Evolutionary conservation across 2,329 filamentous ascomycete species (phyloP).

Genomic region (Cordyceps pruinosa): DNA sequence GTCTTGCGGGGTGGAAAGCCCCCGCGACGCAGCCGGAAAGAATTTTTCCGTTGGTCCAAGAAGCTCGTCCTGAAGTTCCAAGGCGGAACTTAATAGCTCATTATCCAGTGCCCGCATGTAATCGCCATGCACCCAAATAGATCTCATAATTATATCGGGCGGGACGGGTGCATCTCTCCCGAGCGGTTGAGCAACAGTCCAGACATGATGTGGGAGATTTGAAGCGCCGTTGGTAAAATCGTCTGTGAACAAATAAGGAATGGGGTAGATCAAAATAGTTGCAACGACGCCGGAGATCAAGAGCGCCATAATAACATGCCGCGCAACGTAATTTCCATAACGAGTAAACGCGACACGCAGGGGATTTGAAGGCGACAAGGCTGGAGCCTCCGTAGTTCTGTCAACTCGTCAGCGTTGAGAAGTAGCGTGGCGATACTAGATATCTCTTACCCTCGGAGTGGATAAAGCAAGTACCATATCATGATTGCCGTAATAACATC

Average conservation of each 20-base stretch:
- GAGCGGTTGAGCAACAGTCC: conserved; percentile 66
- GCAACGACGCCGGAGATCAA: conserved; percentile 67
- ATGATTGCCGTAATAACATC: conserved; percentile 28
- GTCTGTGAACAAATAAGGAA: conserved; percentile 66
- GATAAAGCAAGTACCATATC: conserved; percentile 75
- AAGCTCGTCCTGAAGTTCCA: conserved; percentile 64
- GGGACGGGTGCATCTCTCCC: conserved; percentile 41
- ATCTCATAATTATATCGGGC: conserved; percentile 73
- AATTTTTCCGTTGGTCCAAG: conserved; percentile 55
- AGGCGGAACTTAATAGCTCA: conserved; percentile 56
- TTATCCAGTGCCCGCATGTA: conserved; percentile 70
- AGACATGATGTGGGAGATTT: conserved; percentile 70
- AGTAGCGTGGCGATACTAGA: conserved; percentile 4
- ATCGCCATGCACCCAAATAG: conserved; percentile 73
- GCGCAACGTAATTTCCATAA: conserved; percentile 63
- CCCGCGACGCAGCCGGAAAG: conserved; percentile 35
- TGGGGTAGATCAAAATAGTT: conserved; percentile 64
- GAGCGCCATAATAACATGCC: conserved; percentile 68
- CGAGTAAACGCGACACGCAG: conserved; percentile 58
- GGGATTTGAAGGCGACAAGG: conserved; percentile 57
- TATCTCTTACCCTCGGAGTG: conserved; percentile 65
- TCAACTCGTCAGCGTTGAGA: conserved; percentile 9
- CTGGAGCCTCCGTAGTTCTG: conserved; percentile 69
- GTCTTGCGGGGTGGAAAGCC: conserved; percentile 22
- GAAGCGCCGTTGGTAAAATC: conserved; percentile 65